phyloP scores from a whole-genome alignment of 140 eudicot genomes.

The Bidens hawaiensis region DNA sequence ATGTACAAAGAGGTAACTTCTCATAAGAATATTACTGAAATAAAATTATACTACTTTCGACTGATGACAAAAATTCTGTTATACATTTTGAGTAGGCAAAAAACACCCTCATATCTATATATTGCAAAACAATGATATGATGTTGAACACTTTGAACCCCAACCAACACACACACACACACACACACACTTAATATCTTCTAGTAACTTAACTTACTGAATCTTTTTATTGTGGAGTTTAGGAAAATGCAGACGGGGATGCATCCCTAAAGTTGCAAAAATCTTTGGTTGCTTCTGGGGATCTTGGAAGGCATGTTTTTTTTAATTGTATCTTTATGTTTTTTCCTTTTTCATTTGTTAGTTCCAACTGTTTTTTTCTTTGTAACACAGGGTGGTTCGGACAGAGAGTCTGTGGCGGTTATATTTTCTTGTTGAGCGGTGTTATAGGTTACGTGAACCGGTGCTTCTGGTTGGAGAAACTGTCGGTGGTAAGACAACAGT shows the following conservation, averaged over 20 bases:
- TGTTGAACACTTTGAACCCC: too few species aligned
- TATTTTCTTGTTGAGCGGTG: conserved; percentile 85
- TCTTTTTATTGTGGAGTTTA: conserved; percentile 19
- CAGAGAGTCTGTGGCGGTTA: conserved; percentile 79
- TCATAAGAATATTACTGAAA: background rate
- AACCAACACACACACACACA: too few species aligned
- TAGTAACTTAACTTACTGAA: conserved; percentile 8
- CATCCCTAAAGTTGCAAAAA: conserved; percentile 16
- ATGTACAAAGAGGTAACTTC: conserved; percentile 63
- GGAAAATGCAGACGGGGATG: conserved; percentile 32
- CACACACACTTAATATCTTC: too few species aligned
- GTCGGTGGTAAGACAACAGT: conserved; percentile 99
- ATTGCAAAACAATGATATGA: background rate
- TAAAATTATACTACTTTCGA: conserved; percentile 46
- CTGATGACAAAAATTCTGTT: background rate
- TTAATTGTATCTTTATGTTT: background rate
- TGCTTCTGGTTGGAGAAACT: conserved; percentile 96
- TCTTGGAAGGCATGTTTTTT: conserved; percentile 46
- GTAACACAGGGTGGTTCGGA: conserved; percentile 72
- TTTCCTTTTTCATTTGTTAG: background rate
- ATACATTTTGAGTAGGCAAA: background rate
- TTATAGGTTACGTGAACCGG: conserved; percentile 89
- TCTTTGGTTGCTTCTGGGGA: conserved; percentile 23
- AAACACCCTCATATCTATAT: background rate
- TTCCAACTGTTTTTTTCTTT: background rate